phyloP scores from a whole-genome alignment of 129 eudicot genomes.

The Apium graveolens region DNA sequence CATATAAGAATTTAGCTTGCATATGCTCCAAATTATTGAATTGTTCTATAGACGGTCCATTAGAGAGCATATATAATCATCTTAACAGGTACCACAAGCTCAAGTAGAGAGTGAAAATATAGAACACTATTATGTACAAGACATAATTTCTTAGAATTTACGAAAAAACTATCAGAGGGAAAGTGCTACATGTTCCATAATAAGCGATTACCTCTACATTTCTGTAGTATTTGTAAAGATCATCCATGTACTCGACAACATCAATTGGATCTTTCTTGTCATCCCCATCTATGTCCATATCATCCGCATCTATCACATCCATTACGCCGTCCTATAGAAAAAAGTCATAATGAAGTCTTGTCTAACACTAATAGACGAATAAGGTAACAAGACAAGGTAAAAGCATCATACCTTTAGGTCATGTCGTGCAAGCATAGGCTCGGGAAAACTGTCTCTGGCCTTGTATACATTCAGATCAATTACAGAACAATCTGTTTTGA shows the following conservation, averaged over 20 bases:
- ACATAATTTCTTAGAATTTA: background rate
- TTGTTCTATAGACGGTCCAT: no score
- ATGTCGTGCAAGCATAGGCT: constrained; percentile 75
- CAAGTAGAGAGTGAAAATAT: no score
- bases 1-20: background rate
- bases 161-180: background rate
- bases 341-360: background rate
- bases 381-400: background rate
- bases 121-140: no score
- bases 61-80: no score
- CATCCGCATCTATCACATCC: constrained; percentile 56
- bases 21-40: no score
- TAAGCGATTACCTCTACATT: constrained; percentile 38
- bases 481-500: constrained; percentile 21
- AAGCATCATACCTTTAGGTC: constrained; percentile 45
- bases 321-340: constrained; percentile 40
- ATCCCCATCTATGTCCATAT: constrained; percentile 44
- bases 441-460: constrained; percentile 21
- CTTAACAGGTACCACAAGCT: no score
- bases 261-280: constrained; percentile 50
- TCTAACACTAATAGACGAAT: background rate
- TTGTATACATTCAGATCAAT: constrained; percentile 38
- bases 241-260: constrained; percentile 57
- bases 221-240: constrained; percentile 39
- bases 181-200: background rate